A percentile compares a stretch with the other conserved stretches of the same genome.
Conservation (phyloP, 1,139 yeast genomes). For the Pichia sp. region DNA sequence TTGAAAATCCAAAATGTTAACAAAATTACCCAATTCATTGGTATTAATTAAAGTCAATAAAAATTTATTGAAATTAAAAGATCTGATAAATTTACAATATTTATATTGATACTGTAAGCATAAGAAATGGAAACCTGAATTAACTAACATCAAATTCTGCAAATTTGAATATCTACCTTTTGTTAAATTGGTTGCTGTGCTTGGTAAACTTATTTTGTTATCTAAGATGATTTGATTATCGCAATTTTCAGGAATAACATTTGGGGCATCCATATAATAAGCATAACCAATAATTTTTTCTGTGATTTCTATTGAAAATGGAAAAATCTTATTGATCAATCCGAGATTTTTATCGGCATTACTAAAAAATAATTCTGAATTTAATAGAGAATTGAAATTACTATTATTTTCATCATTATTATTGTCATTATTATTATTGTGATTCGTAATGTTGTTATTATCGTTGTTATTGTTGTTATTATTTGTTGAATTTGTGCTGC, state of each 20-base stretch:
- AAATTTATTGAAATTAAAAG: slow-evolving; percentile 73
- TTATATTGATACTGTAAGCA: slow-evolving; percentile 44
- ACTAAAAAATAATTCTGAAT: background rate
- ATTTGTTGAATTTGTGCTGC: too few relatives aligned
- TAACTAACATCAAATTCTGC: slow-evolving; percentile 11
- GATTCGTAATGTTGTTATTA: too few relatives aligned
- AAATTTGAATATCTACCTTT: slow-evolving; percentile 18
- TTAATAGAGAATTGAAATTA: background rate
- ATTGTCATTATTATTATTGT: background rate
- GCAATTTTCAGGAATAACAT: slow-evolving; percentile 1
- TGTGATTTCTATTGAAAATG: slow-evolving; percentile 24
- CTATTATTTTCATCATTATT: too few relatives aligned
- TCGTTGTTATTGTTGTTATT: too few relatives aligned
- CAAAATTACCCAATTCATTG: slow-evolving; percentile 54
- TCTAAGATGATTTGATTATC: background rate
- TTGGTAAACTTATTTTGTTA: slow-evolving; percentile 17
- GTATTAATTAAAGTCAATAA: slow-evolving; percentile 44
- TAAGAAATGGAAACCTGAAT: slow-evolving; percentile 20
- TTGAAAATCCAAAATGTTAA: slow-evolving; percentile 76
- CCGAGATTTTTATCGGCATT: slow-evolving; percentile 9
- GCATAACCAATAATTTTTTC: slow-evolving; percentile 28
- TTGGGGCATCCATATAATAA: slow-evolving; percentile 24
- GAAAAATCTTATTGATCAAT: slow-evolving; percentile 6
- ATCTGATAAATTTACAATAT: slow-evolving; percentile 70
- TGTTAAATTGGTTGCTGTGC: slow-evolving; percentile 24